A percentile compares a stretch with the other conserved stretches of the same genome.
Conservation (phyloP, 179 eudicot species). For the Nepenthes alata region DNA sequence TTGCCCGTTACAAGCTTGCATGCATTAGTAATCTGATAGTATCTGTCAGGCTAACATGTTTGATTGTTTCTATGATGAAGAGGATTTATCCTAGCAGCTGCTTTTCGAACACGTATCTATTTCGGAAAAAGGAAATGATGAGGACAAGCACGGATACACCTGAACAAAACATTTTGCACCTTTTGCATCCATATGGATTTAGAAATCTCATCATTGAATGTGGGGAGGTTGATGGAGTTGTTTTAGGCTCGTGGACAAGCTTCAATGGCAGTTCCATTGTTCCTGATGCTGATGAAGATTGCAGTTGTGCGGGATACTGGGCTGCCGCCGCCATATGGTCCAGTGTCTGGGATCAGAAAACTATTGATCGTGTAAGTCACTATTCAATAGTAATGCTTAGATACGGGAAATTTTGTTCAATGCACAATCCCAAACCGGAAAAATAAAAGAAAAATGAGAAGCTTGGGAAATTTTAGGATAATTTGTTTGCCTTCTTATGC, state of each 20-base stretch:
- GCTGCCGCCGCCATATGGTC: constrained; percentile 91
- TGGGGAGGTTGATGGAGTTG: constrained; percentile 87
- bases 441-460: too few species aligned
- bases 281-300: constrained; percentile 47
- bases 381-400: too few species aligned
- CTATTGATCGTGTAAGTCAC: constrained; percentile 79
- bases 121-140: constrained; percentile 27
- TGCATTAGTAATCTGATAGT: constrained; percentile 9
- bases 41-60: constrained; percentile 19
- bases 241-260: constrained; percentile 74
- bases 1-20: constrained; percentile 7
- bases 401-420: too few species aligned
- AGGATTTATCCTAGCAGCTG: constrained; percentile 78
- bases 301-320: constrained; percentile 69
- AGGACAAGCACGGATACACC: constrained; percentile 21
- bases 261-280: constrained; percentile 22
- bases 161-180: constrained; percentile 26
- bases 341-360: constrained; percentile 85
- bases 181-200: constrained; percentile 25
- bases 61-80: constrained; percentile 28
- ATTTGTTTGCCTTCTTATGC: background rate
- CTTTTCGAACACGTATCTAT: constrained; percentile 54
- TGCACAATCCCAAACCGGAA: too few species aligned
- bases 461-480: too few species aligned
- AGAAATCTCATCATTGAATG: constrained; percentile 40